Evolutionary conservation across 225 moss, liverwort and hornwort genomes (phyloP), one percentile per base, ranked within the genome.

Genomic region (Pseudisothecium myosuroides): DNA sequence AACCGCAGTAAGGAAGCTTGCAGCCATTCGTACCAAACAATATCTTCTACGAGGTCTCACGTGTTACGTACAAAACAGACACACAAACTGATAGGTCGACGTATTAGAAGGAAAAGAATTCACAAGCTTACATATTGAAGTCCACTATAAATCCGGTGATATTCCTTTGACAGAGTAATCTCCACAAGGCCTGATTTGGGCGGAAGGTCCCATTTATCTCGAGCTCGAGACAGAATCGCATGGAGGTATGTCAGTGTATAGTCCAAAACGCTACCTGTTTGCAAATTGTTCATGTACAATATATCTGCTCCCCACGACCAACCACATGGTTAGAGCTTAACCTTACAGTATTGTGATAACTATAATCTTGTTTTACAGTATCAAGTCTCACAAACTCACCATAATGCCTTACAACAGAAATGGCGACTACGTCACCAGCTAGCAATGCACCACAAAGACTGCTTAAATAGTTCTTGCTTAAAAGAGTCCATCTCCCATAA

Each of bases 221-320:
- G 94, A 85, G 96, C 91, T 63, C 93, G 93, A 73, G 95, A 96
- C 85, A 98, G 89, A 88, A 95, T 94, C 27, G 97, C 96, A 88
- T 95, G 94, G 63, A 98, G 95, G 90, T 94, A 97, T 82, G 96
- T 96, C 56, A 98, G 93, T 10, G 98, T 97, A 86, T 97, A 98
- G 90, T 98, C 98, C 86, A 98, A 92, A 85, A 97, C 96, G 83
- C 98, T 96, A 83, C 98, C 98, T 79, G 98, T 98, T 87, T 98
- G 98, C 86, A 98, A 85, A 92, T 98, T 98, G 91, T 98, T 98
- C 92, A 98, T 97, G 88, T 98, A 98, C 56, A 98, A 93, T 82
- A 97, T 96, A 96, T 98, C 98, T 98, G 95, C 83, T 58, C 84
- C 84, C 77, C 82, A 88, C 50, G 37, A 66, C 52, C 78, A 87